Evolutionary conservation across 2,329 filamentous ascomycete genomes (phyloP).

Genomic region (Colletotrichum truncatum): DNA sequence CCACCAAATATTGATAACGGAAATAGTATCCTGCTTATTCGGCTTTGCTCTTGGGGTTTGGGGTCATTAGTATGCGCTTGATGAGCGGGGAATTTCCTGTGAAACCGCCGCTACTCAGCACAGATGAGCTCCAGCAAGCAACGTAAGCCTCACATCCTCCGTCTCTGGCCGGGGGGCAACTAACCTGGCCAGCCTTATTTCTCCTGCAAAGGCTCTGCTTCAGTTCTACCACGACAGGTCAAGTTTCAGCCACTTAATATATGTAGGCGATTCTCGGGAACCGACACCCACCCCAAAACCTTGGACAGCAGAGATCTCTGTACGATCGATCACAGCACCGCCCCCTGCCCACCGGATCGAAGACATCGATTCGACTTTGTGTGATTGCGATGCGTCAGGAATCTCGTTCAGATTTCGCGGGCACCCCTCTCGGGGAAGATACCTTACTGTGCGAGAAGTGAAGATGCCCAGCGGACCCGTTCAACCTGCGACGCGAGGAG

Average conservation of each 20-base stretch:
- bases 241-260: slow-evolving; percentile 27
- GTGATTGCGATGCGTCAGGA: background rate
- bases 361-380: background rate
- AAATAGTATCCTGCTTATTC: no score
- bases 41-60: no score
- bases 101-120: no score
- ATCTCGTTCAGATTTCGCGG: background rate
- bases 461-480: background rate
- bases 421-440: background rate
- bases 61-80: no score
- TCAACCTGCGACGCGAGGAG: background rate
- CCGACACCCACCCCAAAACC: background rate
- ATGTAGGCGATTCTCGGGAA: slow-evolving; percentile 20
- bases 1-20: no score
- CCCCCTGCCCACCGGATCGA: slow-evolving; percentile 18
- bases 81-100: no score
- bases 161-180: no score
- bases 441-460: background rate
- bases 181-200: background rate
- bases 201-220: background rate
- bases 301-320: background rate
- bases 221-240: background rate
- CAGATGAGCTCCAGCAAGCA: no score
- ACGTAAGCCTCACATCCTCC: no score
- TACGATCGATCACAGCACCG: slow-evolving; percentile 13